phyloP scores from a whole-genome alignment of 1,284 basidiomycete species.

The Leucoagaricus sp. region DNA sequence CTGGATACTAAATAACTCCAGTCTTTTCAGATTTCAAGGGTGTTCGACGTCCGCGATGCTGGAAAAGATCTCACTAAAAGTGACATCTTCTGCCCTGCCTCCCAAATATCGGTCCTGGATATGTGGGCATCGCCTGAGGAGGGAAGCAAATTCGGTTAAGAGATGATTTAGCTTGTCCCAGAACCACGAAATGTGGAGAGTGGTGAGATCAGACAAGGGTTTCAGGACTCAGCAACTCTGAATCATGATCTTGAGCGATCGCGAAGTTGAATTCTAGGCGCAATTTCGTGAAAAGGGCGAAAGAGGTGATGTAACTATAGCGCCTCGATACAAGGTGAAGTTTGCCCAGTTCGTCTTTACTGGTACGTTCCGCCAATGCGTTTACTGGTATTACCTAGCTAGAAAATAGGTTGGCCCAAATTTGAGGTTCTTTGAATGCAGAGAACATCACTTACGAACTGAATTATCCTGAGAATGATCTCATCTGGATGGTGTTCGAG shows the following conservation, averaged over 20 bases:
- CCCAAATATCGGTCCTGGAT: not conserved
- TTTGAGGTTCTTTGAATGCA: too few species aligned
- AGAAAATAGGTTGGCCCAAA: too few species aligned
- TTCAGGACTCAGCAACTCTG: not conserved
- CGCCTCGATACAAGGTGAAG: too few species aligned
- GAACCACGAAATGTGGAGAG: not conserved
- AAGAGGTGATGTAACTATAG: too few species aligned
- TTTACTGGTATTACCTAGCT: too few species aligned
- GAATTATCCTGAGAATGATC: too few species aligned
- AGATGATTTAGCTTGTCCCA: not conserved
- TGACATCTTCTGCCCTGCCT: not conserved
- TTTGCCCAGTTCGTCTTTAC: too few species aligned
- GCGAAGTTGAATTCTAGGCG: too few species aligned
- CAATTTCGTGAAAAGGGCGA: too few species aligned
- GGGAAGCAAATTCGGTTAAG: conserved; percentile 2
- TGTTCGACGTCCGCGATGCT: not conserved
- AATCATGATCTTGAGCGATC: not conserved
- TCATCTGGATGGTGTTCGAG: too few species aligned
- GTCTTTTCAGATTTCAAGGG: not conserved
- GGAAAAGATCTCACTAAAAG: not conserved
- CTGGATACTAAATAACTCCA: not conserved
- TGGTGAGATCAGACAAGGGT: conserved; percentile 8
- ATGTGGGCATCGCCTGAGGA: conserved; percentile 1
- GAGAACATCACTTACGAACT: too few species aligned
- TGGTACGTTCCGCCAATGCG: too few species aligned